These are phyloP conservation scores for Phaffia rhodozyma DNA, from an alignment of 1,284 basidiomycete species.

Conservation along the genomic window DNA sequence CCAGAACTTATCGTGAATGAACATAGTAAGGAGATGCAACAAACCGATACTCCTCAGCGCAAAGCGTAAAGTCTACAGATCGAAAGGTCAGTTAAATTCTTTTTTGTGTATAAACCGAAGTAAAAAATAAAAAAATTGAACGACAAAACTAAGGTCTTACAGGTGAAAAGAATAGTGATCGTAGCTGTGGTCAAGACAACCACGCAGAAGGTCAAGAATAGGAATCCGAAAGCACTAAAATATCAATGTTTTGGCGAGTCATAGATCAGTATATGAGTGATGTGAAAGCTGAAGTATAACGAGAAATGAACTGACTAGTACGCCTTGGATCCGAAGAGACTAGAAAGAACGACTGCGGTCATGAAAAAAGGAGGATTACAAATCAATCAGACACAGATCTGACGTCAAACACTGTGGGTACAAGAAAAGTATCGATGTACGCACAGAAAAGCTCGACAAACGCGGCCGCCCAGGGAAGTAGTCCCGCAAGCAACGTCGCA, in stretches of 20 bases:
- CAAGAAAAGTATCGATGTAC: slow-evolving; percentile 65
- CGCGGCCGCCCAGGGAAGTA: slow-evolving; percentile 87
- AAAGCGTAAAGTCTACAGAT: slow-evolving; percentile 65
- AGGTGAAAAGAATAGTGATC: slow-evolving; percentile 77
- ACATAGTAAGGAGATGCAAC: slow-evolving; percentile 15
- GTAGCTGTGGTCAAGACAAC: slow-evolving; percentile 81
- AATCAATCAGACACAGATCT: not conserved
- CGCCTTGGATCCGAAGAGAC: slow-evolving; percentile 82
- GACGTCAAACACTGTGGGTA: too few species aligned
- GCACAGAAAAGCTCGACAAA: slow-evolving; percentile 95
- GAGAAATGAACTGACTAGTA: slow-evolving; percentile 35
- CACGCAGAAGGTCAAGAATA: slow-evolving; percentile 75
- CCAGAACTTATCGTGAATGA: too few species aligned
- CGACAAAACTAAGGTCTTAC: slow-evolving; percentile 2
- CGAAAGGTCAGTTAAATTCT: slow-evolving; percentile 18
- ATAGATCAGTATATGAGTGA: not conserved
- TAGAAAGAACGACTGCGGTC: slow-evolving; percentile 57
- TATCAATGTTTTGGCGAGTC: slow-evolving; percentile 20
- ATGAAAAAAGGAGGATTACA: not conserved
- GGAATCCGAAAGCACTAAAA: slow-evolving; percentile 82
- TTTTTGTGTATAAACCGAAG: not conserved
- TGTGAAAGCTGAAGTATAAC: not conserved
- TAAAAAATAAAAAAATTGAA: too few species aligned
- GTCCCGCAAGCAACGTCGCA: slow-evolving; percentile 69
- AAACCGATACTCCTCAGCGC: slow-evolving; percentile 86